Conservation (phyloP, 2,329 filamentous ascomycete genomes). For the Sporothrix euskadiensis region DNA sequence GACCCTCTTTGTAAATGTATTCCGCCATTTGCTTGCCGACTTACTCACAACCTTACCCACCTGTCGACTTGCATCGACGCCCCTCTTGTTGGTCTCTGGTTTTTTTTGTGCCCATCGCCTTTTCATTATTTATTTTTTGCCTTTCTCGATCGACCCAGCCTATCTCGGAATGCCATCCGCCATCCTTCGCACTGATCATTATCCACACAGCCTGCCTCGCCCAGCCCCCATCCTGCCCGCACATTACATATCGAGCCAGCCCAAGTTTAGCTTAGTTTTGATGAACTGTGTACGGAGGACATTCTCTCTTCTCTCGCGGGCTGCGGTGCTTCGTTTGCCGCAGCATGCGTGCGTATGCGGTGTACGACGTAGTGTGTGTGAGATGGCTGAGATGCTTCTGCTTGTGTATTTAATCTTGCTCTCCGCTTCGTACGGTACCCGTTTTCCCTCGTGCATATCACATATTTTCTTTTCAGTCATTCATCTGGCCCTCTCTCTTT, state of each 20-base stretch:
- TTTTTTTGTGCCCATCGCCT: background rate
- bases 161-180: constrained; percentile 2
- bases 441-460: background rate
- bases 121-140: background rate
- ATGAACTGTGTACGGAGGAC: too few relatives aligned
- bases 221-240: background rate
- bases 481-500: background rate
- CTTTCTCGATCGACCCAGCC: constrained; percentile 9
- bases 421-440: constrained; percentile 17
- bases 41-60: background rate
- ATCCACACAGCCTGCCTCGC: constrained; percentile 2
- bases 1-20: background rate
- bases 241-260: constrained; percentile 3
- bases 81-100: background rate
- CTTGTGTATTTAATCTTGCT: background rate
- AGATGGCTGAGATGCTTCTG: background rate
- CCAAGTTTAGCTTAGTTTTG: background rate
- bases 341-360: constrained; percentile 1
- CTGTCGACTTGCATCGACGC: background rate
- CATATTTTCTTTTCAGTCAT: background rate
- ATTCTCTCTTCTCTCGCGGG: background rate
- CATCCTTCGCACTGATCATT: background rate
- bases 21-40: background rate
- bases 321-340: background rate
- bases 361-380: background rate